Conservation (phyloP, 331 rosid species). For the Stylosanthes scabra region DNA sequence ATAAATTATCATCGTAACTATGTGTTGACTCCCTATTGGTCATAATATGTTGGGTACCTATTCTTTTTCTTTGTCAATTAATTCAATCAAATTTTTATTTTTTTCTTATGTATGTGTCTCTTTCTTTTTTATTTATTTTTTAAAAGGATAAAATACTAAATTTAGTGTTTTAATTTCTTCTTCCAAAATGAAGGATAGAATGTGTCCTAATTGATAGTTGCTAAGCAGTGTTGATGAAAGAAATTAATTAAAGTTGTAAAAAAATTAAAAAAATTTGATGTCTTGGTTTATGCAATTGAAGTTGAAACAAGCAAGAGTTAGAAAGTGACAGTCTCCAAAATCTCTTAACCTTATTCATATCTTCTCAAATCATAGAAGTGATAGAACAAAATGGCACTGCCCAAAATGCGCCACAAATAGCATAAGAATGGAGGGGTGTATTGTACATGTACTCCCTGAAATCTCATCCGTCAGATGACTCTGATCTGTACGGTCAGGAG, state of each 20-base stretch:
- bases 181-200: too few relatives aligned
- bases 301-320: conserved; percentile 11
- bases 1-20: too few relatives aligned
- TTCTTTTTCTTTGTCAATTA: too few relatives aligned
- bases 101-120: too few relatives aligned
- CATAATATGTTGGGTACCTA: too few relatives aligned
- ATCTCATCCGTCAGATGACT: conserved; percentile 34
- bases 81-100: too few relatives aligned
- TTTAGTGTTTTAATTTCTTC: too few relatives aligned
- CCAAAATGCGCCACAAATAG: conserved; percentile 36
- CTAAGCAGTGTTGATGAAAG: not conserved
- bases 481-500: conserved; percentile 29
- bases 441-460: conserved; percentile 17
- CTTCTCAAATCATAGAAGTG: not conserved
- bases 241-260: conserved; percentile 9
- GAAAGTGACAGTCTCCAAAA: conserved; percentile 38
- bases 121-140: too few relatives aligned
- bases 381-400: conserved; percentile 5
- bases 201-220: too few relatives aligned
- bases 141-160: too few relatives aligned
- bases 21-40: too few relatives aligned
- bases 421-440: not conserved
- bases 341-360: not conserved
- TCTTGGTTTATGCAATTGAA: not conserved
- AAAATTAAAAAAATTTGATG: not conserved